Evolutionary conservation across 2,329 filamentous ascomycete genomes (phyloP).

Genomic region (Colletotrichum sp.): DNA sequence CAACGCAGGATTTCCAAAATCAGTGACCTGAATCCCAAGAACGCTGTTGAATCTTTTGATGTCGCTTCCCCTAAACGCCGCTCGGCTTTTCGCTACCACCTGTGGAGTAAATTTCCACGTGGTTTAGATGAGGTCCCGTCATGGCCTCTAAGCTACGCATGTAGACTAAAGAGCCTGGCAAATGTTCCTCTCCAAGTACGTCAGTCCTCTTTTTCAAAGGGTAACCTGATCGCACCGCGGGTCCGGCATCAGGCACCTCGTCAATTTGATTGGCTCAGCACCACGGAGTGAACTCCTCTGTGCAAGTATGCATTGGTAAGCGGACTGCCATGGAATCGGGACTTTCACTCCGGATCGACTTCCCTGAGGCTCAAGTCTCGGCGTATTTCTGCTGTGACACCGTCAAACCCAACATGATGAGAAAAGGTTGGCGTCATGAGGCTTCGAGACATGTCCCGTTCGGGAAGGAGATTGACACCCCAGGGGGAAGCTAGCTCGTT

Average conservation of each 20-base stretch:
- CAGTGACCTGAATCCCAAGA: background rate
- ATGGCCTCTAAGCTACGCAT: background rate
- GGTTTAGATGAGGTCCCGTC: background rate
- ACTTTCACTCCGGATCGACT: background rate
- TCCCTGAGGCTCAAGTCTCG: background rate
- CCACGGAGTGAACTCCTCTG: background rate
- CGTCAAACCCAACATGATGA: background rate
- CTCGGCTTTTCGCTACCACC: background rate
- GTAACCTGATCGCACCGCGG: background rate
- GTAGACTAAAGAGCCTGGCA: background rate
- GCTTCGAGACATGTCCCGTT: background rate
- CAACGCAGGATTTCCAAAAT: background rate
- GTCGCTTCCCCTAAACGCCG: background rate
- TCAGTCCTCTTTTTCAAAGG: background rate
- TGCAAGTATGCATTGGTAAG: background rate
- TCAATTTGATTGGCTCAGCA: background rate
- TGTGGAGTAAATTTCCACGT: background rate
- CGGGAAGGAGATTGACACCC: background rate
- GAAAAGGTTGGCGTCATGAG: conserved; percentile 6
- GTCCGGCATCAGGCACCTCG: background rate
- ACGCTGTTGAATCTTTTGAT: background rate
- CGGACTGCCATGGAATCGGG: background rate
- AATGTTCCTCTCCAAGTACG: background rate
- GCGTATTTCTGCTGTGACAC: background rate
- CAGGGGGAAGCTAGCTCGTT: background rate